Evolutionary conservation across 2,329 filamentous ascomycete genomes (phyloP), one percentile per base, ranked within the genome.

Genomic region (Fusarium napiforme): DNA sequence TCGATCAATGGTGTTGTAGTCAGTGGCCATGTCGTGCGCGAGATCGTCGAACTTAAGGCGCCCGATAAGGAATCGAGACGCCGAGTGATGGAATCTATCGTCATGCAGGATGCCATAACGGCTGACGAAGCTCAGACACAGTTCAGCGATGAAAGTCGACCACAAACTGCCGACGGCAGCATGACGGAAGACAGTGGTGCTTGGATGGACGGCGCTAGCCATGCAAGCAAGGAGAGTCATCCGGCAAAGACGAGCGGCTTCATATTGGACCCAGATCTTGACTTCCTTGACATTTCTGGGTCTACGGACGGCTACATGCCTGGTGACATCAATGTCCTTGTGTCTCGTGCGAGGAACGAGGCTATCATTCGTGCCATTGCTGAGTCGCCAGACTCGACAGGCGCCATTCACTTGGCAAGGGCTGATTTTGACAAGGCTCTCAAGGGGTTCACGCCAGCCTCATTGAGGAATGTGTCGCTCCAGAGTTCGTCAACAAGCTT

Each of bases 291-390:
- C 72, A 88, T 99, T 63, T 95, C 97, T 23, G 95, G 96, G 4
- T 92, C 96, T 75, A 98, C 96, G 0, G 96, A 99, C 79, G 96
- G 96, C 2, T 99, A 98, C 80, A 98, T 98, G 95, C 96, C 96
- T 2, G 96, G 95, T 7, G 96, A 99, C 81, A 87, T 99, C 42
- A 91, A 93, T 21, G 87, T 98, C 5, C 89, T 99, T 16, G 93
- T 97, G 23, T 92, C 94, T 16, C 90, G 96, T 66, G 96, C 96
- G 42, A 90, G 95, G 60, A 97, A 96, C 77, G 96, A 98, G 83
- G 94, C 96, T 32, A 88, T 99, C 21, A 97, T 98, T 75, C 92
- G 96, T 15, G 92, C 92, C 12, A 92, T 98, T 34, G 84, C 85
- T 49, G 87, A 88, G 69, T 82, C 85, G 0, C 82, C 82, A n/a